Percentiles rank a stretch among this genome's conserved stretches.
Evolutionary conservation across 225 moss, liverwort and hornwort genomes (phyloP).

Genomic region (Marchantia polymorpha): DNA sequence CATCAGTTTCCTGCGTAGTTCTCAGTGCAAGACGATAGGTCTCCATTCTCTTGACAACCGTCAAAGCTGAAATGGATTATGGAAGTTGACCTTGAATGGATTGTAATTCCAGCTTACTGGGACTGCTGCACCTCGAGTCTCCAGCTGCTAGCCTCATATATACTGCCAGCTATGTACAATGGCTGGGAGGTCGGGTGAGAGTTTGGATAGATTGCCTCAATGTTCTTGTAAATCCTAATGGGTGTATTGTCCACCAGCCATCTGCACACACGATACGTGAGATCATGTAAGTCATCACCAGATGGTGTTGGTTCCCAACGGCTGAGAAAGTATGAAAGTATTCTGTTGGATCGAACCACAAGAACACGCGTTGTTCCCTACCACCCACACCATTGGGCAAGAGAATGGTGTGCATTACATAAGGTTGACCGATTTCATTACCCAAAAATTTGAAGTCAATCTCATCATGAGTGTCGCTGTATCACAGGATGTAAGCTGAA

Average conservation of each 20-base stretch:
- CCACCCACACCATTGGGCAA: not conserved
- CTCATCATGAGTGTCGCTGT: not conserved
- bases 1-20: not conserved
- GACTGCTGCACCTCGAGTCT: conserved; percentile 3
- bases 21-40: not conserved
- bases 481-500: conserved; percentile 17
- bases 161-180: not conserved
- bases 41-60: not conserved
- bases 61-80: not conserved
- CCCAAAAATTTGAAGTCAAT: not conserved
- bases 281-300: not conserved
- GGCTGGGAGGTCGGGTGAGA: not conserved
- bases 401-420: not conserved
- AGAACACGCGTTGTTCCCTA: conserved; percentile 38
- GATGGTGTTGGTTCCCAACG: conserved; percentile 43
- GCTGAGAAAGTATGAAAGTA: conserved; percentile 51
- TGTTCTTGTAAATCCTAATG: not conserved
- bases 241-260: not conserved
- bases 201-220: not conserved
- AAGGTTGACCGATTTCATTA: not conserved
- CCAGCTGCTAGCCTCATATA: conserved; percentile 18
- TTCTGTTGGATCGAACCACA: conserved; percentile 49
- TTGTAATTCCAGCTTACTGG: not conserved
- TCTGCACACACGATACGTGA: not conserved
- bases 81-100: conserved; percentile 13